A percentile compares a stretch with the other conserved stretches of the same genome.
phyloP scores from a whole-genome alignment of 148 eudicot species.

The Bassia scoparia region DNA sequence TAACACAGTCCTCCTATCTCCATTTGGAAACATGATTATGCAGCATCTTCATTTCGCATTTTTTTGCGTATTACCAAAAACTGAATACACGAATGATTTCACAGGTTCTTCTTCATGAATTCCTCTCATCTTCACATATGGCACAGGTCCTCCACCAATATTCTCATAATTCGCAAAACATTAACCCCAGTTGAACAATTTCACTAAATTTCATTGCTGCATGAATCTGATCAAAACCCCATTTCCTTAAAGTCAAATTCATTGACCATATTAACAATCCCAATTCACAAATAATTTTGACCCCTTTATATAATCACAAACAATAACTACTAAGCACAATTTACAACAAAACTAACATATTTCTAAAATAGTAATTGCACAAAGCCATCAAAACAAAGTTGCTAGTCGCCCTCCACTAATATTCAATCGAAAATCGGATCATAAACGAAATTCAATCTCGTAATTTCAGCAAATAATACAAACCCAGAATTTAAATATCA shows the following conservation, averaged over 20 bases:
- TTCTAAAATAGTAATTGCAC: neutral
- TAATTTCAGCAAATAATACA: neutral
- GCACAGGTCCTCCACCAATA: neutral
- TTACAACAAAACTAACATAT: neutral
- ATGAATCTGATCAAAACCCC: constrained; percentile 25
- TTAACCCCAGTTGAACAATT: neutral
- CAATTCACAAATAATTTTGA: neutral
- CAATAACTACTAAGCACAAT: neutral
- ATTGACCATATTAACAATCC: neutral
- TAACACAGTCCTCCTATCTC: neutral
- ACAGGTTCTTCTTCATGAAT: too few species aligned
- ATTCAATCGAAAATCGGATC: neutral
- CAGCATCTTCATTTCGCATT: neutral
- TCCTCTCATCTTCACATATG: neutral
- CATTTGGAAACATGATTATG: neutral
- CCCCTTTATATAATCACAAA: neutral
- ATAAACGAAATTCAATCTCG: constrained; percentile 6
- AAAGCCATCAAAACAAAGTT: neutral
- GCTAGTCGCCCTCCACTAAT: neutral
- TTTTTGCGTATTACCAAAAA: constrained; percentile 1
- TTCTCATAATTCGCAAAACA: constrained; percentile 9
- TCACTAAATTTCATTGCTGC: neutral
- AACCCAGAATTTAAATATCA: neutral
- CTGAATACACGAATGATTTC: too few species aligned
- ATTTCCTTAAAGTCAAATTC: constrained; percentile 19